Evolutionary conservation across 2,329 filamentous ascomycete species (phyloP).

Genomic region (Harringtonia aguacate): DNA sequence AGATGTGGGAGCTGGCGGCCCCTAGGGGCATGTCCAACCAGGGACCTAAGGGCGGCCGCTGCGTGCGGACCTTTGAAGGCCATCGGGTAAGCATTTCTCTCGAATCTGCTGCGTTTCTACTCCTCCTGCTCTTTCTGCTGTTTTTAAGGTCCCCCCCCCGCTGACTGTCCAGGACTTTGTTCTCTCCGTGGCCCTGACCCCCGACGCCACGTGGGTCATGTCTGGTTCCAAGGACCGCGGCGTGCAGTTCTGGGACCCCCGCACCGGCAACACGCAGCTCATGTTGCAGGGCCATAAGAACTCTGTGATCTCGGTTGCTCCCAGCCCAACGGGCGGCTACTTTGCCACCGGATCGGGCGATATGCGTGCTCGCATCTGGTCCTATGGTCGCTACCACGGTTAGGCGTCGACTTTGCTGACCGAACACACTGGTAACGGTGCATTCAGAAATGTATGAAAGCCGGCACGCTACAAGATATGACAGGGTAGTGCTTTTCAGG

Average conservation of each 20-base stretch:
- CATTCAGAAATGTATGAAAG: too few relatives aligned
- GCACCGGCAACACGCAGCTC: slow-evolving; percentile 85
- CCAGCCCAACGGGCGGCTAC: slow-evolving; percentile 74
- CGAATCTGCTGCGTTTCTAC: not conserved
- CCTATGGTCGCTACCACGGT: slow-evolving; percentile 50
- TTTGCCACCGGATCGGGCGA: slow-evolving; percentile 97
- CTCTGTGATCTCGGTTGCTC: slow-evolving; percentile 94
- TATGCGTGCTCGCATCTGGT: slow-evolving; percentile 97
- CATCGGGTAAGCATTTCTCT: slow-evolving; percentile 58
- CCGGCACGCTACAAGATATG: too few relatives aligned
- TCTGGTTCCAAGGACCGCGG: slow-evolving; percentile 95
- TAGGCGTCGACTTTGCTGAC: too few relatives aligned
- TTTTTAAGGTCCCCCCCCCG: not conserved
- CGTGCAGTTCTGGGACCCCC: slow-evolving; percentile 97
- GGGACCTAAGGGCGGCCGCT: slow-evolving; percentile 76
- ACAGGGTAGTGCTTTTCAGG: too few relatives aligned
- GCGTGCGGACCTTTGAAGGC: slow-evolving; percentile 92
- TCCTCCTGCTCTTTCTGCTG: not conserved
- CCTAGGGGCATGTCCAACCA: slow-evolving; percentile 56
- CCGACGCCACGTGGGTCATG: slow-evolving; percentile 90
- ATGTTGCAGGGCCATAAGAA: slow-evolving; percentile 99
- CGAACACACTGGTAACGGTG: too few relatives aligned
- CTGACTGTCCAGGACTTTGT: slow-evolving; percentile 70
- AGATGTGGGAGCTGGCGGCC: slow-evolving; percentile 91
- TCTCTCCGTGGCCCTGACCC: slow-evolving; percentile 86